Evolutionary conservation across 306 rosid species (phyloP).

Genomic region (Clitoria ternatea): DNA sequence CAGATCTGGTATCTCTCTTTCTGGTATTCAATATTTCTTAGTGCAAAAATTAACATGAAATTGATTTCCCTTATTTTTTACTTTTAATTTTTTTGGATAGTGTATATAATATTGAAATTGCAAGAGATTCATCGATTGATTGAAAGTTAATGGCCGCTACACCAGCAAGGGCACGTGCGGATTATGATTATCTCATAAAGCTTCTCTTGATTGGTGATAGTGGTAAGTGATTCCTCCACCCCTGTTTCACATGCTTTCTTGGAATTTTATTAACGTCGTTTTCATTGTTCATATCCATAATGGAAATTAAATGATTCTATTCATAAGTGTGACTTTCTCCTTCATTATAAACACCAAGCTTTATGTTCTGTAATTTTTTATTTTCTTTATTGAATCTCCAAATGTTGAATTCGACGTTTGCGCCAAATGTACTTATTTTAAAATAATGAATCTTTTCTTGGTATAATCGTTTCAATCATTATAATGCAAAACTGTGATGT

Average conservation of each 20-base stretch:
- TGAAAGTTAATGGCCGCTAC: slow-evolving; percentile 82
- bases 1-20: slow-evolving; percentile 42
- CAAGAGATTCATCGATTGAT: slow-evolving; percentile 20
- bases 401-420: slow-evolving; percentile 4
- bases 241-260: not conserved
- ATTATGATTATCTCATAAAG: slow-evolving; percentile 94
- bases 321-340: too few species aligned
- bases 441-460: not conserved
- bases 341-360: not conserved
- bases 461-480: not conserved
- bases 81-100: not conserved
- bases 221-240: slow-evolving; percentile 33
- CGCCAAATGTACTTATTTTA: not conserved
- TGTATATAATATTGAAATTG: not conserved
- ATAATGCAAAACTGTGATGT: not conserved
- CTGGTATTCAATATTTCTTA: slow-evolving; percentile 6
- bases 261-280: not conserved
- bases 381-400: not conserved
- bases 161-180: slow-evolving; percentile 98
- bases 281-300: not conserved
- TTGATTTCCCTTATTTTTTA: not conserved
- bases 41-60: not conserved
- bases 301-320: not conserved
- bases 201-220: slow-evolving; percentile 95
- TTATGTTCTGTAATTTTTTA: not conserved